phyloP scores from a whole-genome alignment of 441 rosid species.

The Arabidopsis hybrid region DNA sequence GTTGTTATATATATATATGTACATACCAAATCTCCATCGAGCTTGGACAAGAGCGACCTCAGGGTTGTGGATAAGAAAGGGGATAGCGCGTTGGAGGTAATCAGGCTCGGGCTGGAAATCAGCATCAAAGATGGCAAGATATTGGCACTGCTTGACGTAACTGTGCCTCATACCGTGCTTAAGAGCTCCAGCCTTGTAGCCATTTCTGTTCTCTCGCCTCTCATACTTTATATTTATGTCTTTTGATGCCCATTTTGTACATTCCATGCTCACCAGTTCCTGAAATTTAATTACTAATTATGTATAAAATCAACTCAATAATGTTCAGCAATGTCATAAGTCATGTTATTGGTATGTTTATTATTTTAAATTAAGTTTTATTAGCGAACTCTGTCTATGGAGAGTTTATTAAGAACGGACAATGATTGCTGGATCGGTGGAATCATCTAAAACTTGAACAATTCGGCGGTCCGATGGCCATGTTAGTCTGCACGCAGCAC shows the following conservation, averaged over 20 bases:
- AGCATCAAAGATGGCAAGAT: conserved; percentile 63
- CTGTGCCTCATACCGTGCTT: conserved; percentile 51
- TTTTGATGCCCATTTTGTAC: conserved; percentile 70
- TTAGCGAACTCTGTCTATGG: neutral
- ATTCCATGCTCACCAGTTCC: conserved; percentile 48
- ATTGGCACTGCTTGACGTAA: conserved; percentile 62
- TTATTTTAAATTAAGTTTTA: neutral
- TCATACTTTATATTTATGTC: conserved; percentile 61
- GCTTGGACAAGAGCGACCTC: conserved; percentile 71
- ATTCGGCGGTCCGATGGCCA: conserved; percentile 71
- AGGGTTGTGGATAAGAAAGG: conserved; percentile 63
- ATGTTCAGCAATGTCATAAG: neutral
- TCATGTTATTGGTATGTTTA: neutral
- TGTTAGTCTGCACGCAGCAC: conserved; percentile 71
- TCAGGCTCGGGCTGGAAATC: conserved; percentile 77
- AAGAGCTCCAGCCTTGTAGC: conserved; percentile 65
- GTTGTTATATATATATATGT: neutral
- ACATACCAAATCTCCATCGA: conserved; percentile 64
- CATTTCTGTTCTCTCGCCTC: conserved; percentile 62
- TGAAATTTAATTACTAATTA: neutral
- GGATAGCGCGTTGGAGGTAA: conserved; percentile 60
- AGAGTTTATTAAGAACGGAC: conserved; percentile 36
- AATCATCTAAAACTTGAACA: conserved; percentile 76
- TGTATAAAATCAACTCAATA: neutral
- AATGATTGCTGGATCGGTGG: conserved; percentile 62